Percentiles rank a stretch among this genome's conserved stretches.
phyloP scores from a whole-genome alignment of 2,329 filamentous ascomycete genomes.

The Xylariaceae sp. region DNA sequence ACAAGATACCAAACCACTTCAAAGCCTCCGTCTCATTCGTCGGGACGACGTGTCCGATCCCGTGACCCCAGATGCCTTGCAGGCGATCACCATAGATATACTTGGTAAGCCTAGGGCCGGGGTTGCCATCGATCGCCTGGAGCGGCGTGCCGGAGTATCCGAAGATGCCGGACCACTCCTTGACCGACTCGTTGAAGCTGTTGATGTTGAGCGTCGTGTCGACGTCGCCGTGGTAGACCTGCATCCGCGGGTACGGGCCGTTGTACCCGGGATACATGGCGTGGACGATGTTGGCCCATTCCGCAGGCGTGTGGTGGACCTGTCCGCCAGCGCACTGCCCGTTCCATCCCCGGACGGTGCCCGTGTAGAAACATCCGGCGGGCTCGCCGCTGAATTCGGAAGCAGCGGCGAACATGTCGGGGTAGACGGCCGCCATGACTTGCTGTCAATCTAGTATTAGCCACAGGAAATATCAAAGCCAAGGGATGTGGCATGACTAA shows the following conservation, averaged over 20 bases:
- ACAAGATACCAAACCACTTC: constrained; percentile 17
- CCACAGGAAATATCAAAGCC: background rate
- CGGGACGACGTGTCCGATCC: constrained; percentile 20
- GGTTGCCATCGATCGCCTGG: constrained; percentile 11
- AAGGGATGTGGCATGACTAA: background rate
- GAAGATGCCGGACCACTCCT: constrained; percentile 39
- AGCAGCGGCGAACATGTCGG: constrained; percentile 41
- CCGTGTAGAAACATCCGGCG: constrained; percentile 32
- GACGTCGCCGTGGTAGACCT: constrained; percentile 41
- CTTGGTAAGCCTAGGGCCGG: constrained; percentile 17
- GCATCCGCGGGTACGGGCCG: constrained; percentile 40
- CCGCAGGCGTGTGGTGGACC: constrained; percentile 20
- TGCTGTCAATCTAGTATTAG: constrained; percentile 6
- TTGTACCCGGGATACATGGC: constrained; percentile 38
- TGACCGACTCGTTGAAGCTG: constrained; percentile 43
- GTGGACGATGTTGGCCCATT: constrained; percentile 18
- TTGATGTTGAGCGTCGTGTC: constrained; percentile 38
- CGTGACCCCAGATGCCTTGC: constrained; percentile 16
- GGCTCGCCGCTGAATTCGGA: constrained; percentile 41
- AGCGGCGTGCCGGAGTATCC: constrained; percentile 23
- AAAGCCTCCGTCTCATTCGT: constrained; percentile 16
- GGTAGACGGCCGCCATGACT: constrained; percentile 41
- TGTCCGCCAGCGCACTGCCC: constrained; percentile 36
- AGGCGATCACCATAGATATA: constrained; percentile 21
- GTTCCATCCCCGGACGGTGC: constrained; percentile 20